Evolutionary conservation across 768 basidiomycete genomes (phyloP).

Genomic region (Leccinum rimulosum): DNA sequence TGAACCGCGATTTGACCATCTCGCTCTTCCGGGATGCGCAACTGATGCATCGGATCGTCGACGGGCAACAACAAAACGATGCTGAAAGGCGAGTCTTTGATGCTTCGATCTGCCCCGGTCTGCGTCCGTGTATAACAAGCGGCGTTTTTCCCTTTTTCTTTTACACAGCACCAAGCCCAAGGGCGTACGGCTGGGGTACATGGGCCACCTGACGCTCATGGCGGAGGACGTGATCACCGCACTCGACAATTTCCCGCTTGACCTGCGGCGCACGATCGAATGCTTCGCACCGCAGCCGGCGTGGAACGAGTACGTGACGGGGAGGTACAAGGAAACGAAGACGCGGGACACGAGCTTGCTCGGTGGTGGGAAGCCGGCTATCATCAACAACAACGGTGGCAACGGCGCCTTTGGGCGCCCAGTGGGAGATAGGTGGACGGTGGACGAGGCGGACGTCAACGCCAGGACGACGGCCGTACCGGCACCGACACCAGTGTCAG

Average conservation of each 20-base stretch:
- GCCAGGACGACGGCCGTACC: constrained; percentile 24
- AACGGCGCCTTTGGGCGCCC: constrained; percentile 6
- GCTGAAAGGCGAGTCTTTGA: constrained; percentile 55
- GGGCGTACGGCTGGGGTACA: constrained; percentile 84
- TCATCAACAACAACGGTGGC: constrained; percentile 39
- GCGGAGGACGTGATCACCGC: constrained; percentile 93
- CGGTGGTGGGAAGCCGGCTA: constrained; percentile 80
- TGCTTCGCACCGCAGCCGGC: constrained; percentile 69
- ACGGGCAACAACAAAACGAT: constrained; percentile 82
- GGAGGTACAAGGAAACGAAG: constrained; percentile 84
- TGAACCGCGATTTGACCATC: constrained; percentile 81
- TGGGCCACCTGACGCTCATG: constrained; percentile 95
- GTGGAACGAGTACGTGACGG: constrained; percentile 90
- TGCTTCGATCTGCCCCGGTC: neutral
- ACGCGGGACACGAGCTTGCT: constrained; percentile 73
- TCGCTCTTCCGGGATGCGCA: constrained; percentile 84
- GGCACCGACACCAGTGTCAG: neutral
- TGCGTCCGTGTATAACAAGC: neutral
- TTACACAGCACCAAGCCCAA: constrained; percentile 63
- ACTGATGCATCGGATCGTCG: constrained; percentile 82
- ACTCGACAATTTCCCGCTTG: constrained; percentile 82
- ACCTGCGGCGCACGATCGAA: constrained; percentile 63
- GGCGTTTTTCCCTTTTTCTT: neutral
- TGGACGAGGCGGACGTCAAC: constrained; percentile 63
- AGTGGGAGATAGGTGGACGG: constrained; percentile 53